Evolutionary conservation across 768 basidiomycete genomes (phyloP), one percentile per base, ranked within the genome.

Genomic region (Termitomyces sp.): DNA sequence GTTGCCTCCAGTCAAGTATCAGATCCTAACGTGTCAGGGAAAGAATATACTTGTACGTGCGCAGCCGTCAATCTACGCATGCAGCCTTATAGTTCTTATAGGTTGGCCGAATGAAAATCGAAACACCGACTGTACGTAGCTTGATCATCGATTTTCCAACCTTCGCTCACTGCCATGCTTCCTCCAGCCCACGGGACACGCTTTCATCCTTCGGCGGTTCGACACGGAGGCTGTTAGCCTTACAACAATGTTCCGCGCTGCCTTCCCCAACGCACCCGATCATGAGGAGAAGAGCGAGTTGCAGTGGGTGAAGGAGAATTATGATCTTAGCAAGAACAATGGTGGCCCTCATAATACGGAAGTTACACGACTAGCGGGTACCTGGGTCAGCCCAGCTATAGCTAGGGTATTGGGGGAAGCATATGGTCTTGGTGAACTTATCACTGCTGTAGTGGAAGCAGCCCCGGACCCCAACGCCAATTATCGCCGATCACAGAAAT

Each of bases 211-310:
- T 35, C 84, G 94, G 44, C 85, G 95, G 53, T 94, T 90, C 63
- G 95, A 98, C 71, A 96, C 94, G 3, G 87, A 90, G 56, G 93
- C 93, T 19, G 82, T 98, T 71, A 90, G 87, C 60, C 81, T 94
- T 10, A 96, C 94, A 10, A 96, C 94, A 54, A 96, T 98, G 93
- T 96, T 90, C 74, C 90, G 93, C 56, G 93, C 93, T 8, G 93
- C 93, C 0, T 98, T 93, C 69, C 94, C 94, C 10, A 81, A 77
- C 38, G 89, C 93, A 3, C 73, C 75, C 42, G 90, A 93, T 1
- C 73, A 78, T 46, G 84, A 87, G 17, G 94, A 98, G 70, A 86
- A 82, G 68, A 72, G 71, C 12, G 94, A 97, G 69, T 77, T 88
- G 41, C 78, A 82, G 41, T 96, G 91, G 90, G 86, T 94, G 56